Base-by-base conservation (phyloP, 768 basidiomycete genomes). In the Russula dissimulans region DNA sequence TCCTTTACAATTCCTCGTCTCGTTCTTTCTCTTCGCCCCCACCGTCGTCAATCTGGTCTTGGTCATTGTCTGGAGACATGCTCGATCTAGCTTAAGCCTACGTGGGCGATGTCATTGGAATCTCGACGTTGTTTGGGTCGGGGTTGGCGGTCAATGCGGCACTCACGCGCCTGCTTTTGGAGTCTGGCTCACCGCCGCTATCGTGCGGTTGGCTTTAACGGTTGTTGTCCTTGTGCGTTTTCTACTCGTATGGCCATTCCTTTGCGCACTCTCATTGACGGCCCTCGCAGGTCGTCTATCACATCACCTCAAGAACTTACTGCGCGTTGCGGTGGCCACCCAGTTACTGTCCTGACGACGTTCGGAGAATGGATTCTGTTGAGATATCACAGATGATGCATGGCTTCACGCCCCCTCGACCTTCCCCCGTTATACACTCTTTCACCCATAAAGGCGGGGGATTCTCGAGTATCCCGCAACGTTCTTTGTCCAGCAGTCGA, bases 121-220 rank as follows among this genome's bases (percentile, higher is more conserved):
- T 62, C 73, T 88, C 45, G 88, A 89, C 67, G 74, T 83, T 45
- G 72, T 84, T 10, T 90, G 88, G 88, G 78, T 81, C 5, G 73
- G 75, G 12, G 66, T 67, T 0, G 72, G 69, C 61, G 49, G 66
- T 59, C 54, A 58, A 59, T 55, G 76, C 68, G 47, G 63, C 49
- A 56, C 70, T 38, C 55, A 48, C 41, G 71, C 75, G 4, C 73
- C 76, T 6, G 59, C 76, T 2, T 83, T 81, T 77, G 72, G 74
- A 1, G 70, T 73, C 8, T 89, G 86, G 87, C 67, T 85, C 22
- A 72, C 73, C 44, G 74, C 83, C 9, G 75, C 83, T 0, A 64
- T 78, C 49, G 56, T 81, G 51, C 81, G 88, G 43, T 69, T 87
- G 36, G 66, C 77, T 10, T 50, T 87, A 26, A 88, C 87, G 1